Evolutionary conservation across 164 flowering plant genomes (phyloP).

Genomic region (Piper betle): DNA sequence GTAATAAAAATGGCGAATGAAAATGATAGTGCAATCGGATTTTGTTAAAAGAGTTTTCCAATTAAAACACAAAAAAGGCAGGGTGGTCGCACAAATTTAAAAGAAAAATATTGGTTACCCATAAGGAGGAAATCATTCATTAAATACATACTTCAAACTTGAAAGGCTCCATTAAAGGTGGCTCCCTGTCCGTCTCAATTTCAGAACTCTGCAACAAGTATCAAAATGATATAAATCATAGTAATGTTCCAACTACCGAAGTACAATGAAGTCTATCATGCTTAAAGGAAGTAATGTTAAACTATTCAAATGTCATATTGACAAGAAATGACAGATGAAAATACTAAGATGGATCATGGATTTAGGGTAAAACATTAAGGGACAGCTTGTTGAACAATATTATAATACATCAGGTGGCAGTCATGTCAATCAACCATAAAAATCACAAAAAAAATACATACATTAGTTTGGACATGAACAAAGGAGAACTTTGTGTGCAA

Average conservation of each 20-base stretch:
- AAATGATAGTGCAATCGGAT: neutral
- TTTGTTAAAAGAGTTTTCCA: no score
- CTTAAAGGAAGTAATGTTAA: no score
- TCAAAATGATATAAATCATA: neutral
- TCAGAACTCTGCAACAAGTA: slow-evolving; percentile 11
- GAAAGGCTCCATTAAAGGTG: slow-evolving; percentile 16
- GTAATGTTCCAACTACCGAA: no score
- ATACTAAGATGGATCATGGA: no score
- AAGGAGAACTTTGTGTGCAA: neutral
- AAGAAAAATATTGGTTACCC: neutral
- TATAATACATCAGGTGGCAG: no score
- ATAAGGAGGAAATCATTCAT: neutral
- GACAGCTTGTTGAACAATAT: no score
- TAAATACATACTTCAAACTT: slow-evolving; percentile 22
- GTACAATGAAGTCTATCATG: no score
- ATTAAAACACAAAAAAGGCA: neutral
- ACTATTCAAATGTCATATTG: no score
- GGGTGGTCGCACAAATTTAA: neutral
- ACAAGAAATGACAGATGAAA: no score
- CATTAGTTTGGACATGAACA: neutral
- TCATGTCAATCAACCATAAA: neutral
- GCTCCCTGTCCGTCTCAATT: slow-evolving; percentile 17
- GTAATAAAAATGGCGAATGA: neutral
- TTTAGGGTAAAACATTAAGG: no score
- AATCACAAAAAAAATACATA: no score